phyloP scores from a whole-genome alignment of 2,329 filamentous ascomycete genomes.

The Colletotrichum sp. region DNA sequence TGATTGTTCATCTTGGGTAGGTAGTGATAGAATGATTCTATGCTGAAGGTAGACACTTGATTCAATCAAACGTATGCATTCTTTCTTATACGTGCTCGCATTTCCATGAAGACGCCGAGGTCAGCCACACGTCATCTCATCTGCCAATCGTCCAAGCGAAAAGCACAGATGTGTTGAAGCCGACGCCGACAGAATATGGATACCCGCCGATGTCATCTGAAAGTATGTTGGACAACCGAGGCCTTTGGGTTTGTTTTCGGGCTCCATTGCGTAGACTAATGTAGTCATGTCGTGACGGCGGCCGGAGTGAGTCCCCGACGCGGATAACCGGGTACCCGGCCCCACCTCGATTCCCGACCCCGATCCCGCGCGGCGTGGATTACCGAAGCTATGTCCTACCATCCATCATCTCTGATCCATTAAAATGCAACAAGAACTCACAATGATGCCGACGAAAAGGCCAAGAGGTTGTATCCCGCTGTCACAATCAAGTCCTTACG shows the following conservation, averaged over 20 bases:
- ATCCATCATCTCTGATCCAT: rapidly evolving
- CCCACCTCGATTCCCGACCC: neutral
- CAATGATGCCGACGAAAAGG: too few species aligned
- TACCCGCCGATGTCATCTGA: neutral
- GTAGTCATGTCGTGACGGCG: neutral
- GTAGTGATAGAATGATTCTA: rapidly evolving
- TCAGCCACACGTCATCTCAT: neutral
- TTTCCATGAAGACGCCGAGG: rapidly evolving
- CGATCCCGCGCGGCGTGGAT: neutral
- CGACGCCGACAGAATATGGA: neutral
- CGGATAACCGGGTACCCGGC: neutral
- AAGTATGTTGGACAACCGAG: neutral
- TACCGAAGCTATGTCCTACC: too few species aligned
- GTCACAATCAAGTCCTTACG: too few species aligned
- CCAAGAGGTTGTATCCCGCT: rapidly evolving
- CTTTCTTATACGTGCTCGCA: neutral
- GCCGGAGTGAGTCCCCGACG: neutral
- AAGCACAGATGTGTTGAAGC: neutral
- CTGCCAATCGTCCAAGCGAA: neutral
- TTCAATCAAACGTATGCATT: neutral
- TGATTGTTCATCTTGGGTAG: neutral
- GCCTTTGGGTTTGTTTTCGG: neutral
- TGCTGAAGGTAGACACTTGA: too few species aligned
- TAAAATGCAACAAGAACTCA: too few species aligned
- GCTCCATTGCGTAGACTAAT: rapidly evolving